A percentile compares a stretch with the other conserved stretches of the same genome.
phyloP scores from a whole-genome alignment of 108 stramenopile species.

The Pseudonitzschia delicatissima region DNA sequence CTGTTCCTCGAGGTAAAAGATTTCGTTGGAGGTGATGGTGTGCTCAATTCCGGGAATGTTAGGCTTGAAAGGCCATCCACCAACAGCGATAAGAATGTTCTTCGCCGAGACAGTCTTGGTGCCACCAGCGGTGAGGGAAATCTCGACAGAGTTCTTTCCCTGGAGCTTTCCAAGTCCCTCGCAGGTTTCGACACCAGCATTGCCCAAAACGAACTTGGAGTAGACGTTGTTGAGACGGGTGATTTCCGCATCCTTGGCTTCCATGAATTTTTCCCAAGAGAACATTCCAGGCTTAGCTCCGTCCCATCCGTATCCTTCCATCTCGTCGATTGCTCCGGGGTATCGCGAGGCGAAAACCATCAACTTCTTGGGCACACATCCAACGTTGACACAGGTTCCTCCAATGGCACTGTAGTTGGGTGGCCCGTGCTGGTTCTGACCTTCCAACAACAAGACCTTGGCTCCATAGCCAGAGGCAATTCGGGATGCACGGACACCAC shows the following conservation, averaged over 20 bases:
- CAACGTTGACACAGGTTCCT: conserved; percentile 96
- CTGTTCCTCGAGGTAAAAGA: conserved; percentile 79
- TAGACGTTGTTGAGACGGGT: conserved; percentile 63
- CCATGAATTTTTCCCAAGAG: conserved; percentile 57
- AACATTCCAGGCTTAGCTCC: conserved; percentile 45
- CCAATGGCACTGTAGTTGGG: conserved; percentile 58
- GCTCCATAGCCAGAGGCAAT: conserved; percentile 81
- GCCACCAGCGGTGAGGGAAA: conserved; percentile 7
- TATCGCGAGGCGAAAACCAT: conserved; percentile 64
- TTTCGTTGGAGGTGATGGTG: conserved; percentile 78
- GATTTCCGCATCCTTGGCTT: conserved; percentile 57
- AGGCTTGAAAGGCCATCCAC: conserved; percentile 74
- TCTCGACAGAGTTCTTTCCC: conserved; percentile 18
- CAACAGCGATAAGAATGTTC: conserved; percentile 79
- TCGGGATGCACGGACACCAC: conserved; percentile 61
- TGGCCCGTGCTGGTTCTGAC: conserved; percentile 34
- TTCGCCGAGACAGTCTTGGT: conserved; percentile 56
- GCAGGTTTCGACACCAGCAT: conserved; percentile 58
- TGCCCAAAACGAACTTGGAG: conserved; percentile 48
- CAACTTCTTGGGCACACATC: conserved; percentile 68
- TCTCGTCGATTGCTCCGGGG: conserved; percentile 49
- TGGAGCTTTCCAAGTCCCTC: conserved; percentile 43
- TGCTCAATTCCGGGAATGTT: conserved; percentile 76
- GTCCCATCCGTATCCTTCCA: conserved; percentile 64
- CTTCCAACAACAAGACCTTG: conserved; percentile 84